Conservation (phyloP, 2,329 filamentous ascomycete genomes). For the Phialemonium atrogriseum region DNA sequence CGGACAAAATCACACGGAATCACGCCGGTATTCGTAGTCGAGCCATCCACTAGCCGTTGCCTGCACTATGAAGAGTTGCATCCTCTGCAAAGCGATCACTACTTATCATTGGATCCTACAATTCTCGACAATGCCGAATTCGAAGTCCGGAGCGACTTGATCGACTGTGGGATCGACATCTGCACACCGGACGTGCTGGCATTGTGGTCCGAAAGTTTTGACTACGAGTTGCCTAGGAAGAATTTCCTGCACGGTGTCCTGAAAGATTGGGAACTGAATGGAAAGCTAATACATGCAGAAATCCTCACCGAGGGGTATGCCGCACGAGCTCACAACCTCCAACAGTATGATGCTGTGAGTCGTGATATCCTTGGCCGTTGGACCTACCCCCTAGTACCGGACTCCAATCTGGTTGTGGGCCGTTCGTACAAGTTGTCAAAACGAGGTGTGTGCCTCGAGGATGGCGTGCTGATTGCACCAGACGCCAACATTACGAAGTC, state of each 20-base stretch:
- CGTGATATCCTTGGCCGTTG: slow-evolving; percentile 80
- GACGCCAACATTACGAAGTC: slow-evolving; percentile 64
- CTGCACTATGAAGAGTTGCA: slow-evolving; percentile 92
- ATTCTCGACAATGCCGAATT: slow-evolving; percentile 68
- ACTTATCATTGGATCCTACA: slow-evolving; percentile 67
- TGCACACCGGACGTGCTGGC: slow-evolving; percentile 93
- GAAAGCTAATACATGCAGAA: slow-evolving; percentile 91
- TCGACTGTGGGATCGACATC: slow-evolving; percentile 94
- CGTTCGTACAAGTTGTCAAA: slow-evolving; percentile 68
- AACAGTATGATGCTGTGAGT: slow-evolving; percentile 83
- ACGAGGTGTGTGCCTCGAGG: slow-evolving; percentile 69
- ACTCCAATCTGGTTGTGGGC: slow-evolving; percentile 72
- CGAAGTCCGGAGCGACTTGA: slow-evolving; percentile 76
- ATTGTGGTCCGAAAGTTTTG: slow-evolving; percentile 93
- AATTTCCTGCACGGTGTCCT: slow-evolving; percentile 78
- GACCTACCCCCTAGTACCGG: slow-evolving; percentile 83
- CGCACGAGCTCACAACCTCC: slow-evolving; percentile 75
- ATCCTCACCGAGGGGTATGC: slow-evolving; percentile 78
- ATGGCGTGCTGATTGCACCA: slow-evolving; percentile 64
- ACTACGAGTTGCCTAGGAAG: slow-evolving; percentile 67
- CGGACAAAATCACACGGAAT: slow-evolving; percentile 68
- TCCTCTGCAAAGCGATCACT: slow-evolving; percentile 55
- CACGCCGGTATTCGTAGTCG: slow-evolving; percentile 78
- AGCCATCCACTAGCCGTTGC: slow-evolving; percentile 70
- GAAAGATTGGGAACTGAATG: slow-evolving; percentile 95